Percentiles rank a stretch among this genome's conserved stretches.
phyloP scores from a whole-genome alignment of 2,329 filamentous ascomycete species.

The Ceratocystiopsis brevicomis region DNA sequence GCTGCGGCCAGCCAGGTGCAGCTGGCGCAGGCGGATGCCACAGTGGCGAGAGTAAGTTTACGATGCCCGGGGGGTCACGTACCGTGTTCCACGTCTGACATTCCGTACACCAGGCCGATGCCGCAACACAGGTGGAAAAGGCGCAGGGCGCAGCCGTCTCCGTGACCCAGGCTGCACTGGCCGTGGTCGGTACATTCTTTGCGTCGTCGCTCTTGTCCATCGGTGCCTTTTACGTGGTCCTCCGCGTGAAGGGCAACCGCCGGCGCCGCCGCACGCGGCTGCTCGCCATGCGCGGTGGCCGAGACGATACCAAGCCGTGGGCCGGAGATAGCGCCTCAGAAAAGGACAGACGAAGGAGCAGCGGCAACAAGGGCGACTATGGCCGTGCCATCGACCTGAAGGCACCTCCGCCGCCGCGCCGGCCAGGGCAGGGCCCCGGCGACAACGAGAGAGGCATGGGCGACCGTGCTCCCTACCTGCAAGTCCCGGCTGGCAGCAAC shows the following conservation, averaged over 20 bases:
- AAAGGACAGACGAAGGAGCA: no score
- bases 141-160: slow-evolving; percentile 21
- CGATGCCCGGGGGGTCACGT: not conserved
- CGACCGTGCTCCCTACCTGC: not conserved
- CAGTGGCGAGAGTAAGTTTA: slow-evolving; percentile 13
- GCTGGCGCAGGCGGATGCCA: slow-evolving; percentile 16
- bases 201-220: slow-evolving; percentile 23
- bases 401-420: slow-evolving; percentile 6
- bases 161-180: slow-evolving; percentile 22
- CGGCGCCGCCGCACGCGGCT: slow-evolving; percentile 8
- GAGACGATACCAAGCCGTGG: no score
- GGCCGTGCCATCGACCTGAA: slow-evolving; percentile 13
- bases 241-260: slow-evolving; percentile 13
- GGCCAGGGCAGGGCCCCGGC: no score
- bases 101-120: slow-evolving; percentile 11
- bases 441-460: not conserved
- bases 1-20: slow-evolving; percentile 13
- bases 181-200: slow-evolving; percentile 23
- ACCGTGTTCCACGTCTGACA: no score
- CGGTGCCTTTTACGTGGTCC: slow-evolving; percentile 18
- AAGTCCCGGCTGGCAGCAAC: not conserved
- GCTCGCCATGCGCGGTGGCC: slow-evolving; percentile 1
- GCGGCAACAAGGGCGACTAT: slow-evolving; percentile 3
- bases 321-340: no score
- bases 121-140: slow-evolving; percentile 14